Base-by-base conservation (phyloP, 23 red algal genomes). In the Gracilariopsis chorda region DNA sequence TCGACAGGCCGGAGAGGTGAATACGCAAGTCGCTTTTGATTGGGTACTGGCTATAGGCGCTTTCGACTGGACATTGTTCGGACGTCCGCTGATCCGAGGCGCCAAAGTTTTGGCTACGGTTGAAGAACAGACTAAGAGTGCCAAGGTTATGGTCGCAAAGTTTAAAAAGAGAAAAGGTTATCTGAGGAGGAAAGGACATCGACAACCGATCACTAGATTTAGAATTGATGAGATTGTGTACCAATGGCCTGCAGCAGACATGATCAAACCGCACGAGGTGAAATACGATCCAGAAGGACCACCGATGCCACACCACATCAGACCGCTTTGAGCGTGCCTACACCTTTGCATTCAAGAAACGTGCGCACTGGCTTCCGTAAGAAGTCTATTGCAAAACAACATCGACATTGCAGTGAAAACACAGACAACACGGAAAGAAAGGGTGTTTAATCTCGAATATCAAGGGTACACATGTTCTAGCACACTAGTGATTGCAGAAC, bases 111-210 rank as follows among this genome's bases (percentile, higher is more conserved):
- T 72, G 20, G 65, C 78, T 41, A 77, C 58, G 7, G 46, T 94
- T 24, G 91, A 94, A 70, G 91, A 86, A 42, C 91, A 94, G 82
- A 87, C 80, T 2, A 58, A 62, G 36, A 68, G 51, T 4, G 51
- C 60, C 7, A 87, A 86, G 70, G 53, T 79, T 67, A 72, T 67
- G 23, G 73, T 79, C 5, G 34, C 82, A 8, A 87, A 87, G 48
- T 87, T 94, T 74, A 94, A 94, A 49, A 84, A 85, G 51, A 47
- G 91, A 51, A 94, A 86, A 72, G 91, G 91, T 25, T 94, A 94
- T 75, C 25, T n/a, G 37, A 74, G 82, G 32, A 44, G 78, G 24
- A 79, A 86, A 47, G 91, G 91, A 19, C 91, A 94, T 78, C 91
- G 91, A 37, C 91, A 94, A 35, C 82, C 71, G 37, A 87, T 94